Conservation (phyloP, 2,329 filamentous ascomycete species). For the Dactylonectria estremocensis region DNA sequence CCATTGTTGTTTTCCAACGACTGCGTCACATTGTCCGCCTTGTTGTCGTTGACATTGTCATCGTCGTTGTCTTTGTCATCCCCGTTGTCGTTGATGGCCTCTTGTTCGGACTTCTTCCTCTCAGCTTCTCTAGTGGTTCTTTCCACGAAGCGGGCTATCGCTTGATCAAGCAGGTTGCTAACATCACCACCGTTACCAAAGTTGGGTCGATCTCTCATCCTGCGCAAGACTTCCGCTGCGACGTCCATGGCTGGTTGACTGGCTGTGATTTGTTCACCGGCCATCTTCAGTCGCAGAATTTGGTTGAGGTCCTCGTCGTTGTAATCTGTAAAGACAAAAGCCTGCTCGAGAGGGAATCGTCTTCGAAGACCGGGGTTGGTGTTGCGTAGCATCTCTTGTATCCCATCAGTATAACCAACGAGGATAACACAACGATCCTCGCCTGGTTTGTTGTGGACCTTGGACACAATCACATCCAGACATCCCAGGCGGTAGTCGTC, state of each 20-base stretch:
- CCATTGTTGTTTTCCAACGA: no score
- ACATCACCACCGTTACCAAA: constrained; percentile 85
- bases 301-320: constrained; percentile 67
- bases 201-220: constrained; percentile 74
- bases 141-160: constrained; percentile 46
- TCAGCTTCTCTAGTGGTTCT: background rate
- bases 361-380: constrained; percentile 79
- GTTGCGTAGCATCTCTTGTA: constrained; percentile 81
- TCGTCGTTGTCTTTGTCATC: background rate
- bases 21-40: background rate
- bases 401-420: constrained; percentile 78
- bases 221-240: constrained; percentile 72
- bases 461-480: constrained; percentile 79
- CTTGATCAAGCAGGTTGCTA: constrained; percentile 73
- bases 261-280: constrained; percentile 60
- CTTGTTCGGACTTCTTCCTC: background rate
- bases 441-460: constrained; percentile 78
- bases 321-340: constrained; percentile 81
- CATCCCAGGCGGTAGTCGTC: background rate
- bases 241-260: constrained; percentile 66
- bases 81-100: no score
- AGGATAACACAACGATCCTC: constrained; percentile 82
- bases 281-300: constrained; percentile 73
- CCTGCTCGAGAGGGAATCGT: constrained; percentile 71
- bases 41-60: no score